Conservation (phyloP, 495 filamentous ascomycete species). For the Aspergillus olivimuriae region DNA sequence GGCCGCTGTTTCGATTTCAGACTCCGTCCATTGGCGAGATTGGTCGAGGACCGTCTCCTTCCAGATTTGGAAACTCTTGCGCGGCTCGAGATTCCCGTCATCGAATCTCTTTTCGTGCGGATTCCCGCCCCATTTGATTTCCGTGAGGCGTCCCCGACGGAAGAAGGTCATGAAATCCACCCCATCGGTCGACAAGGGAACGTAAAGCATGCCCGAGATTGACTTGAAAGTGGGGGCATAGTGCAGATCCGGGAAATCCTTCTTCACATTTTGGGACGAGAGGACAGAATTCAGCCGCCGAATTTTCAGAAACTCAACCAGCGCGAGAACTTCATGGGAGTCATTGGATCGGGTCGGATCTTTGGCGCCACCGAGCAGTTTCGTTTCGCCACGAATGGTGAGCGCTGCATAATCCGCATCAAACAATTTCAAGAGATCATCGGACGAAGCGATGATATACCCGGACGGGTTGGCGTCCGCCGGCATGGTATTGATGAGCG, state of each 20-base stretch:
- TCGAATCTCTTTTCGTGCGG: conserved; percentile 69
- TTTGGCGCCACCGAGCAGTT: conserved; percentile 77
- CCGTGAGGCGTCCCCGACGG: conserved; percentile 66
- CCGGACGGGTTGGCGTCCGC: conserved; percentile 80
- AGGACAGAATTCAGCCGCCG: conserved; percentile 70
- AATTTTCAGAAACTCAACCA: conserved; percentile 81
- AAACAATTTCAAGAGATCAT: conserved; percentile 80
- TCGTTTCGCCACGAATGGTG: conserved; percentile 82
- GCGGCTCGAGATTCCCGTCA: conserved; percentile 26
- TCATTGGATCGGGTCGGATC: conserved; percentile 63
- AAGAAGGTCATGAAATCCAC: conserved; percentile 91
- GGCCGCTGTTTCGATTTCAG: conserved; percentile 75
- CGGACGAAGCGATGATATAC: conserved; percentile 87
- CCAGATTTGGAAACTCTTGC: conserved; percentile 31
- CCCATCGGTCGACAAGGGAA: conserved; percentile 72
- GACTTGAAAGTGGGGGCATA: conserved; percentile 75
- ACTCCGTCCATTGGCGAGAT: conserved; percentile 41
- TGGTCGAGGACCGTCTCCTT: conserved; percentile 30
- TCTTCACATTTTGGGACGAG: conserved; percentile 66
- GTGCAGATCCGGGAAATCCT: conserved; percentile 77
- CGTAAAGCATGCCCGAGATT: conserved; percentile 77
- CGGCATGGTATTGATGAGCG: conserved; percentile 49
- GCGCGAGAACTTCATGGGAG: conserved; percentile 76
- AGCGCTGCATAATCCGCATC: conserved; percentile 84
- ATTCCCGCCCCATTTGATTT: conserved; percentile 92